Base-by-base conservation (phyloP, 768 basidiomycete species). In the Leucocoprinus birnbaumii region DNA sequence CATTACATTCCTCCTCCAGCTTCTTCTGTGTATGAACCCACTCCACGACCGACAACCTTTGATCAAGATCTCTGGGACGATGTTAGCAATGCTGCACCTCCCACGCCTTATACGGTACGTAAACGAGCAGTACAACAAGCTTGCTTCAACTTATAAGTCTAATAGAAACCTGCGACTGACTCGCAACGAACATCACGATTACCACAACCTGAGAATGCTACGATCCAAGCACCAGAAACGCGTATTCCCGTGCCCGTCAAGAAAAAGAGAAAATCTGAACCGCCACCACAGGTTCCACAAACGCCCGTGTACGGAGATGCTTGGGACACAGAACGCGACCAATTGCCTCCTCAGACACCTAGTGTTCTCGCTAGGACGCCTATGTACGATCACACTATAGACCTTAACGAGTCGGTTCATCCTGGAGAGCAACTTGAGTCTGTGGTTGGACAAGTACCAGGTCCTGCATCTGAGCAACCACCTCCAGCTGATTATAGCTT, bases 251-350 rank as follows among this genome's bases (percentile, higher is more conserved):
- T 46, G 14, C 34, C 52, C 18, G 25, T 35, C 58, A 62, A 35
- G 63, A 56, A n/a, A n/a, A n/a, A 47, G 60, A 59, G 40, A 63
- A 58, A n/a, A 60, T 63, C 3, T 52, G 59, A 40, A 65, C 68
- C 21, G 63, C 67, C 5, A 64, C 66, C 35, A 59, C 68, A 0
- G 67, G 47, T 43, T 34, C 54, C 54, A 6, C 47, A 42, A 35
- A 49, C 48, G 14, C 54, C 54, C 13, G 6, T 55, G 4, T 55
- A 55, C 19, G 54, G 54, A 35, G 27, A 43, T 43, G 27, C 40
- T 5, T 55, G 54, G 54, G 54, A 55, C 43, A 49, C 54, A 11
- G 54, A 55, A 22, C 16, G 24, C 34, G 54, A 55, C 34, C 40
- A 43, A 43, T 16, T 55, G 10, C 54, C 54, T 42, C 54, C 54